phyloP scores from a whole-genome alignment of 1,139 yeast genomes.

The Magnusiomyces tetraspermus region DNA sequence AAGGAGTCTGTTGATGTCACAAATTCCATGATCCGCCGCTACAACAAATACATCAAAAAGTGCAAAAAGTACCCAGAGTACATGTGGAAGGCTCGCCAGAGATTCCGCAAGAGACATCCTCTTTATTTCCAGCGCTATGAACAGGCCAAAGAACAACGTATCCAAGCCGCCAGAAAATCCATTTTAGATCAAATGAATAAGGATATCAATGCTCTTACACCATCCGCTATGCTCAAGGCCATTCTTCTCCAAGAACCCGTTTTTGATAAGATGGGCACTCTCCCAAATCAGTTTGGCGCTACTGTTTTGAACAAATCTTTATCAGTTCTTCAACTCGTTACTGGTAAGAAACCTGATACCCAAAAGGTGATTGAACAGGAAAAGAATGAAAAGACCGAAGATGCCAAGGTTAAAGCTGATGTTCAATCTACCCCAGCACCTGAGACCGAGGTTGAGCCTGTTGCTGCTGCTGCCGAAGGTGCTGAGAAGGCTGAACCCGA shows the following conservation, averaged over 20 bases:
- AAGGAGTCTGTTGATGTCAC: constrained; percentile 60
- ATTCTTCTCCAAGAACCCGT: constrained; percentile 33
- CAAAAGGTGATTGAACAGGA: constrained; percentile 9
- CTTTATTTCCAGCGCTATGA: constrained; percentile 31
- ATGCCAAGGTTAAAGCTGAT: constrained; percentile 7
- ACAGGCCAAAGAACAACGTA: constrained; percentile 19
- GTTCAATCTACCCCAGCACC: constrained; percentile 1
- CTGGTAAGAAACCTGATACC: constrained; percentile 18
- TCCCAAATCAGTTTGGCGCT: constrained; percentile 20
- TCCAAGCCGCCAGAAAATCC: constrained; percentile 26
- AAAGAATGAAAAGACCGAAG: not conserved
- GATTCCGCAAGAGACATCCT: constrained; percentile 34
- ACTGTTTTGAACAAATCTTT: constrained; percentile 21
- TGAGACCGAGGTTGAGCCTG: constrained; percentile 6
- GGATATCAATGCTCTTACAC: constrained; percentile 24
- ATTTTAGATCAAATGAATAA: constrained; percentile 31
- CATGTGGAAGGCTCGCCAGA: constrained; percentile 47
- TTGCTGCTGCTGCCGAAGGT: constrained; percentile 6
- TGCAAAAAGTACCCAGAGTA: constrained; percentile 52
- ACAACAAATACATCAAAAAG: constrained; percentile 60
- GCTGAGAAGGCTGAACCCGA: constrained; percentile 6
- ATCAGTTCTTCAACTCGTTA: constrained; percentile 23
- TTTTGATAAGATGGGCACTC: constrained; percentile 21
- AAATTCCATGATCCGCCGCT: constrained; percentile 57
- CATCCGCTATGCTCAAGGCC: constrained; percentile 37